Evolutionary conservation across 495 filamentous ascomycete genomes (phyloP), one percentile per base, ranked within the genome.

Genomic region (Hypomontagnella monticulosa): DNA sequence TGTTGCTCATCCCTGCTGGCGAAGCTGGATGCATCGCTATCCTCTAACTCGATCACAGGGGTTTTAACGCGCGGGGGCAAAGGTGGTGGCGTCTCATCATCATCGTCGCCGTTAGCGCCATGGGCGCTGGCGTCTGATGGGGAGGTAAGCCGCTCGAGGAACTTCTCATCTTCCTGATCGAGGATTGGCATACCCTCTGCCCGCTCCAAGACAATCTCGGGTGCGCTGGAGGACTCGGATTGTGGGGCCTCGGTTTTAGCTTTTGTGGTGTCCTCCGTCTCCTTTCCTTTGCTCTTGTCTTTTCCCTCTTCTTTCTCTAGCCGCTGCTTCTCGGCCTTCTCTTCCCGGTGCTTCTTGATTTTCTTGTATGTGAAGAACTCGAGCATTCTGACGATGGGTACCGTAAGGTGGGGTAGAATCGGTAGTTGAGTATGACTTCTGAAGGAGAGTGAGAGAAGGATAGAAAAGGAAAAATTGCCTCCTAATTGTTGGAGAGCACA

Each of bases 41-140:
- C 73, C 18, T 76, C 76, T 73, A 79, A 73, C 6, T 76, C 74
- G 23, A 83, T 72, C 1, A 79, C 74, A 32, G 80, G 80, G 1
- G 79, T 81, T 61, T 75, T 78, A 40, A 80, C 60, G 33, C 78
- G 78, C 43, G 77, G 78, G 0, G 79, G 78, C 3, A 81, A 65
- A 0, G 79, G 71, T 0, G 78, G 78, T 11, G 74, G 73, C 6
- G 73, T 67, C 12, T 71, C 72, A 1, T 76, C 72, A 16, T 78
- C 73, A n/a, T 73, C 67, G 16, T 65, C 60, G 43, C 69, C 46
- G 23, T 34, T 61, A 37, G 51, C 49, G 34, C 63, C 18, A 15
- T 37, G 50, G 33, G 42, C 32, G 14, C 27, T 18, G 43, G 43
- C 51, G 42, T 46, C 59, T 51, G 66, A 69, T 8, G 59, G 50